Percentiles rank a stretch among this genome's conserved stretches.
phyloP scores from a whole-genome alignment of 164 flowering plant genomes.

The Dillenia turbinata region DNA sequence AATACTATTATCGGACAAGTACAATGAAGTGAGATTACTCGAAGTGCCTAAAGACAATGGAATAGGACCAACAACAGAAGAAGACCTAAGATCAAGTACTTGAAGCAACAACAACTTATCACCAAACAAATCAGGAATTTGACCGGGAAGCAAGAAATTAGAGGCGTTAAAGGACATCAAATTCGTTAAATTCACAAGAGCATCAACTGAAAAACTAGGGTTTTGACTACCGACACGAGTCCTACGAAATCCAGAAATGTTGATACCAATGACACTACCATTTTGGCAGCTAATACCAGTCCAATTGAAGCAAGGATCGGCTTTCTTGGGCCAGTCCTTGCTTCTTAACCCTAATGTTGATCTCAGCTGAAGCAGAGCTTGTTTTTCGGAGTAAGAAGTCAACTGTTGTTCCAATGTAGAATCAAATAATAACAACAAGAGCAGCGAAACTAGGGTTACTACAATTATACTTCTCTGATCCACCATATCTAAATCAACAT shows the following conservation, averaged over 20 bases:
- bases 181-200: conserved; percentile 30
- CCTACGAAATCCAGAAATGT: conserved; percentile 57
- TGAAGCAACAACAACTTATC: conserved; percentile 16
- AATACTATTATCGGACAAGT: conserved; percentile 40
- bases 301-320: conserved; percentile 54
- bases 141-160: conserved; percentile 26
- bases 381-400: conserved; percentile 29
- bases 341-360: conserved; percentile 75
- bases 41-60: conserved; percentile 48
- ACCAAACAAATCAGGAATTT: conserved; percentile 40
- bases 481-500: conserved; percentile 9
- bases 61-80: conserved; percentile 36
- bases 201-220: conserved; percentile 52
- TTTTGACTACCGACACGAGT: conserved; percentile 41
- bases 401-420: conserved; percentile 18
- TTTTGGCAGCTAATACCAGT: conserved; percentile 39
- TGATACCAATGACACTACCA: conserved; percentile 48
- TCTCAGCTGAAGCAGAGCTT: conserved; percentile 56
- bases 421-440: conserved; percentile 11
- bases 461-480: conserved; percentile 3
- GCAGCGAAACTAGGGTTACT: neutral
- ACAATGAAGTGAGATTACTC: conserved; percentile 30
- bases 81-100: conserved; percentile 43
- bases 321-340: conserved; percentile 80
- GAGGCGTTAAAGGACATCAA: conserved; percentile 36